Percentiles rank a stretch among this genome's conserved stretches.
Conservation (phyloP, 495 filamentous ascomycete species). For the Hypomontagnella monticulosa region DNA sequence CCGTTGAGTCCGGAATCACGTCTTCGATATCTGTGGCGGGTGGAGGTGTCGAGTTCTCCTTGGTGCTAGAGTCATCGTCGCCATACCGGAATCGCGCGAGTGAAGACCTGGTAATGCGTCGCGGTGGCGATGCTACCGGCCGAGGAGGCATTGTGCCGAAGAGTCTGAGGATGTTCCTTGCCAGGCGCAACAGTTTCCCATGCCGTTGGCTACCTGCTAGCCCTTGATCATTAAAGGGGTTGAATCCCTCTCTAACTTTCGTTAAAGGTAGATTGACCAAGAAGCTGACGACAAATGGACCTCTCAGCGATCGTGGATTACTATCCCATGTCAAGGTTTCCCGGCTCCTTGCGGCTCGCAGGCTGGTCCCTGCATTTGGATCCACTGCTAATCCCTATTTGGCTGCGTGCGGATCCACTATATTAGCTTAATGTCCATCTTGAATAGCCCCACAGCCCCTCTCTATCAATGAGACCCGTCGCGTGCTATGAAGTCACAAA, state of each 20-base stretch:
- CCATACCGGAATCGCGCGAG: conserved; percentile 56
- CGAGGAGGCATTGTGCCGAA: conserved; percentile 41
- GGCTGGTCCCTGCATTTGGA: conserved; percentile 27
- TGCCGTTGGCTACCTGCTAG: conserved; percentile 36
- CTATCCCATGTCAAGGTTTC: background rate
- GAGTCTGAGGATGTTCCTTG: conserved; percentile 63
- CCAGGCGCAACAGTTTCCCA: conserved; percentile 71
- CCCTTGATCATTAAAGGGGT: background rate
- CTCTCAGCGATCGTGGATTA: background rate
- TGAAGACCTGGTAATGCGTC: conserved; percentile 59
- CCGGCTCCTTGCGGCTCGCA: background rate
- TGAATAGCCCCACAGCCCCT: conserved; percentile 9
- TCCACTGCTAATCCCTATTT: background rate
- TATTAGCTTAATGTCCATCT: background rate
- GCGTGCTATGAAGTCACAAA: conserved; percentile 4
- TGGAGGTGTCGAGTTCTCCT: conserved; percentile 38
- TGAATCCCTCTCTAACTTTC: background rate
- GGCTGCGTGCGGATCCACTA: background rate
- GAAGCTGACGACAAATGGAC: no score
- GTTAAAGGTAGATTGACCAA: background rate
- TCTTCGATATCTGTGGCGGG: conserved; percentile 70
- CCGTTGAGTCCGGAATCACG: conserved; percentile 51
- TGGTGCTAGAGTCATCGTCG: conserved; percentile 41
- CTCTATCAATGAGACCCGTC: background rate
- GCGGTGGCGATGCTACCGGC: conserved; percentile 42